Base-by-base conservation (phyloP, 2,329 filamentous ascomycete genomes). In the Lecanosticta acicola region DNA sequence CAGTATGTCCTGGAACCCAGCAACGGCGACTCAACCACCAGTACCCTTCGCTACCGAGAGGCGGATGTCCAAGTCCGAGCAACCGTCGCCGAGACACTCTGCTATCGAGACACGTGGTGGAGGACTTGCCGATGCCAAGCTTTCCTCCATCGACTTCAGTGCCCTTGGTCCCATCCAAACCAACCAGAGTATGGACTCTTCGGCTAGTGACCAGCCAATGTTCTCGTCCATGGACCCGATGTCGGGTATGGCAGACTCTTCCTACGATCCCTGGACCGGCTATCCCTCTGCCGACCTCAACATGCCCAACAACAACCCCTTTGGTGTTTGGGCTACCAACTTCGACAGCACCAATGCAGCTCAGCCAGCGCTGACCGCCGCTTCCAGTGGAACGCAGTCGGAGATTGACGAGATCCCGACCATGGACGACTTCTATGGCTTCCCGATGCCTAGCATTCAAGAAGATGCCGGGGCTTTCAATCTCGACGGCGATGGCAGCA, bases 331-430 rank as follows among this genome's bases (percentile, higher is more conserved):
- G 61, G 53, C 61, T 8, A 59, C 55, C 11, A 49, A 46, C 32
- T 47, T 46, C 24, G 60, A 64, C 29, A 43, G 33, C 16, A 53
- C 48, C 19, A 52, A 48, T 42, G 24, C 56, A 32, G 53, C 55
- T n/a, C 65, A 67, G 50, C 65, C 65, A 41, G 64, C 65, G 13
- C 49, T 67, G 49, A 66, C 65, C 20, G 59, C 62, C 34, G 61
- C 62, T n/a, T 67, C 65, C 5, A 66, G 64, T 16, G 62, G 62
- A n/a, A 66, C 64, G 3, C 60, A 64, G 41, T 67, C 65, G 14
- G 65, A 67, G 38, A 53, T 66, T 24, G 65, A 66, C 39, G 65
- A 67, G 43, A 54, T 64, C 13, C 60, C 64, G n/a, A 50, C 50
- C 4, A 58, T 60, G 41, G 63, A 67, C 37, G 64, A 67, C 14